Base-by-base conservation (phyloP, 371 early-diverging fungal species). In the Rhizopus delemar region DNA sequence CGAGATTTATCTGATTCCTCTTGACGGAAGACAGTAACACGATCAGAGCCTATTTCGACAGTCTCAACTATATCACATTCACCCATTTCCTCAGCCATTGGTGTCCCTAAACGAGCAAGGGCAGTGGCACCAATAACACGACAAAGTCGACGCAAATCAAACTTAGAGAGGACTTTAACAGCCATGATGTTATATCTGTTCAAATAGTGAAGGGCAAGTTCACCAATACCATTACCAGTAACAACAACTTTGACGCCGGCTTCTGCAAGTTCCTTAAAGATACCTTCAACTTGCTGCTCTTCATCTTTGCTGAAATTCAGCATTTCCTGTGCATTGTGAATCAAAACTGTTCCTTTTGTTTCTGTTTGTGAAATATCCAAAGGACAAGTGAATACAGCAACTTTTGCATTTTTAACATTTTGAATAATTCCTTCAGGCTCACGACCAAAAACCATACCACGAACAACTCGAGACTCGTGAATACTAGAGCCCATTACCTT, bases 401-500 rank as follows among this genome's bases (percentile, higher is more conserved):
- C 87, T 81, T 95, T 96, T 67, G 94, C 96, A 66, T 92, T 87
- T 51, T 75, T 77, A 12, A 84, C 93, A 36, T 83, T 76, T 22
- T 84, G 86, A 51, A 89, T 62, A 31, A 82, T 70, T 74, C 93
- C 93, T 76, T 94, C 98, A 22, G 98, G 94, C 57, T 93, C 90
- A 59, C 94, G 90, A 22, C 97, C 94, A 75, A 99, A 95, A 35
- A 99, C 98, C 99, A 99, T 99, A 56, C 99, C 99, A 60, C 88
- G 86, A 41, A 98, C 90, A 39, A 98, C 93, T 53, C 84, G 78
- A 55, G 96, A 91, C 74, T 99, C 99, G 60, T 90, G 86, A 63
- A 99, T 76, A 56, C 86, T 86, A 38, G 97, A 97, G 67, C 97
- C 97, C 77, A 95, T 83, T 41, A 99, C 91, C 79, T 99, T 99